Base-by-base conservation (phyloP, 768 basidiomycete genomes). In the Leccinum ochraceum region DNA sequence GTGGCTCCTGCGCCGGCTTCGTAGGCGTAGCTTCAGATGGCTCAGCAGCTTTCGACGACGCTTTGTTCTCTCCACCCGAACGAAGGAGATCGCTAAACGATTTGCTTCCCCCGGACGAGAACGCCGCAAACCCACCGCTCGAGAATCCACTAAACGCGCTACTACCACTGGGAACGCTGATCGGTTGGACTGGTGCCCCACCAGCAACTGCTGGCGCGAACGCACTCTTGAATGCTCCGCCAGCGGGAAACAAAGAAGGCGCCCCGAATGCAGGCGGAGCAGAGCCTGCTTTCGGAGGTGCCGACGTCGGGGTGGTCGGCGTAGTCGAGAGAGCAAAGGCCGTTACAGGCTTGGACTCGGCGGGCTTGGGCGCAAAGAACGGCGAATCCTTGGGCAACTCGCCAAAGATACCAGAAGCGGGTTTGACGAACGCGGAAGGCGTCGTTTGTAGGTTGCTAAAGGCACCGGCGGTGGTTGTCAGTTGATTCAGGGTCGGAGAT, bases 81-180 rank as follows among this genome's bases (percentile, higher is more conserved):
- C 84, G 82, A 59, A 90, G 73, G 51, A 90, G 67, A 30, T 90
- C 86, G n/a, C 77, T 72, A 64, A 88, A 92, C 1, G 89, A 83
- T 64, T 80, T 83, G 37, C 76, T 74, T 1, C 75, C 60, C 4
- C 80, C 80, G 14, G 66, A 63, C 8, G 81, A 79, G 64, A 86
- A 86, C 0, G 84, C 80, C 36, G 78, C 66, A 64, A 88, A 88
- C 3, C 78, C 85, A 30, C 80, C 54, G 0, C 78, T 61, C 13
- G 71, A 60, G 58, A 71, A 77, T 9, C 70, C 63, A 36, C 60
- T 63, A 57, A 78, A 77, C 6, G 62, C 72, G 44, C 3, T 22
- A 34, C 71, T 56, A 5, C 55, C 36, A 13, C 37, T 68, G 54
- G 53, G 68, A 57, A 44, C 57, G 2, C 72, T 30, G 17, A 58